Conservation (phyloP, 768 basidiomycete species). For the Gautieria morchelliformis region DNA sequence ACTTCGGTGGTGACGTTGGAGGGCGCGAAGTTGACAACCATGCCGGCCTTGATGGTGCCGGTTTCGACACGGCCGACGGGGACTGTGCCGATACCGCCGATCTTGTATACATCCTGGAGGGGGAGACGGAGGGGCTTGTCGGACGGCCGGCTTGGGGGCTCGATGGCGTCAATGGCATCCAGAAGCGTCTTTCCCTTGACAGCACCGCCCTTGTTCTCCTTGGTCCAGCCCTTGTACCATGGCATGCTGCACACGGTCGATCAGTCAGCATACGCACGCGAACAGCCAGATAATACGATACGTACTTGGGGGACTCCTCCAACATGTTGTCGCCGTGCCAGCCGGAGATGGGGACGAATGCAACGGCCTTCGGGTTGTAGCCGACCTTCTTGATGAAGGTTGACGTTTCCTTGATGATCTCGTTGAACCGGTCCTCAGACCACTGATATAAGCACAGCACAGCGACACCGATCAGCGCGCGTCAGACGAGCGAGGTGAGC, state of each 20-base stretch:
- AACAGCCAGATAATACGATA: conserved; percentile 9
- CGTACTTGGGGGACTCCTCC: conserved; percentile 93
- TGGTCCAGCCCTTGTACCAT: conserved; percentile 99
- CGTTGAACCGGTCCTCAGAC: conserved; percentile 99
- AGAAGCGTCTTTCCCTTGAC: conserved; percentile 99
- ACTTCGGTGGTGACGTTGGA: conserved; percentile 99
- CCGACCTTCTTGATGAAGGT: conserved; percentile 99
- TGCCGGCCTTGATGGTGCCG: conserved; percentile 99
- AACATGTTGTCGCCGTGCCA: conserved; percentile 99
- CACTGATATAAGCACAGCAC: conserved; percentile 44
- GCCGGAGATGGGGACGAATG: conserved; percentile 99
- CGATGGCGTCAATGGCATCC: conserved; percentile 99
- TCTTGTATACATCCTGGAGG: conserved; percentile 99
- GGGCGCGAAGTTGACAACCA: conserved; percentile 96
- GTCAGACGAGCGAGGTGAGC: not conserved
- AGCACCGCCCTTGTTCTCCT: conserved; percentile 87
- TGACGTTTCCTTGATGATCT: conserved; percentile 97
- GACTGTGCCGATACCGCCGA: conserved; percentile 99
- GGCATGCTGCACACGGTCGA: conserved; percentile 57
- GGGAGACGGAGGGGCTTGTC: conserved; percentile 99
- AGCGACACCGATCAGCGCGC: not conserved
- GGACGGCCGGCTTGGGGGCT: conserved; percentile 90
- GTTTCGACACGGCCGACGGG: conserved; percentile 99
- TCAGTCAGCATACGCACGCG: no score
- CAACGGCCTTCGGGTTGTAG: conserved; percentile 97